These are phyloP conservation scores for Penicillium sp. DNA, from an alignment of 2,329 filamentous ascomycete species.

Conservation along the genomic window DNA sequence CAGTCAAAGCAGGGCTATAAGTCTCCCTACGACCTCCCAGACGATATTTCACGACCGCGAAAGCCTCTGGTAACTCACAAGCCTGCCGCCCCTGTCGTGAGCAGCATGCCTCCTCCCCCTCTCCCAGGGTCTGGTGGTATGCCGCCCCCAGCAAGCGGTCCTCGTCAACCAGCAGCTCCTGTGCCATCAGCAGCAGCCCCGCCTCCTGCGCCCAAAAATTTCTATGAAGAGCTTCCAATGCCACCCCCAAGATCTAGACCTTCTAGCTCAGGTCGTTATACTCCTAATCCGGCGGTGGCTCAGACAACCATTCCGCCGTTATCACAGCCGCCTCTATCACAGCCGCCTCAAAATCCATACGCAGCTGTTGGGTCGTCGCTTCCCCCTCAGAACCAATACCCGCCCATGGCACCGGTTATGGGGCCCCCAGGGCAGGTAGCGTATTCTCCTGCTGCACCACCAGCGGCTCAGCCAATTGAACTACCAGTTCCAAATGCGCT, in stretches of 20 bases:
- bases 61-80: slow-evolving; percentile 65
- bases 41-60: slow-evolving; percentile 70
- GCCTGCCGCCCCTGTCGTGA: slow-evolving; percentile 49
- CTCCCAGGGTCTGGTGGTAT: slow-evolving; percentile 66
- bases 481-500: slow-evolving; percentile 25
- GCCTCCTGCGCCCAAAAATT: slow-evolving; percentile 50
- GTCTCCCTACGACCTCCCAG: slow-evolving; percentile 92
- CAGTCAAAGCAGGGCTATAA: slow-evolving; percentile 90
- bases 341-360: slow-evolving; percentile 1
- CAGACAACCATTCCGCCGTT: slow-evolving; percentile 3
- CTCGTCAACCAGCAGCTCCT: slow-evolving; percentile 19
- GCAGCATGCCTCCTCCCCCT: slow-evolving; percentile 54
- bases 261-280: slow-evolving; percentile 47
- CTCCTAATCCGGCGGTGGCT: slow-evolving; percentile 35
- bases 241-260: slow-evolving; percentile 63
- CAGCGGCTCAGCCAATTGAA: slow-evolving; percentile 21
- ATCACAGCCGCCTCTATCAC: no score
- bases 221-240: slow-evolving; percentile 75
- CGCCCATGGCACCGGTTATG: not conserved
- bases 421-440: not conserved
- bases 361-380: not conserved
- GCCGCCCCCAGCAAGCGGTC: slow-evolving; percentile 17
- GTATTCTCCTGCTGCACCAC: slow-evolving; percentile 20
- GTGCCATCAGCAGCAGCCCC: slow-evolving; percentile 12
- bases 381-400: not conserved